phyloP scores from a whole-genome alignment of 2,329 filamentous ascomycete genomes.

The Fusarium albosuccineum region DNA sequence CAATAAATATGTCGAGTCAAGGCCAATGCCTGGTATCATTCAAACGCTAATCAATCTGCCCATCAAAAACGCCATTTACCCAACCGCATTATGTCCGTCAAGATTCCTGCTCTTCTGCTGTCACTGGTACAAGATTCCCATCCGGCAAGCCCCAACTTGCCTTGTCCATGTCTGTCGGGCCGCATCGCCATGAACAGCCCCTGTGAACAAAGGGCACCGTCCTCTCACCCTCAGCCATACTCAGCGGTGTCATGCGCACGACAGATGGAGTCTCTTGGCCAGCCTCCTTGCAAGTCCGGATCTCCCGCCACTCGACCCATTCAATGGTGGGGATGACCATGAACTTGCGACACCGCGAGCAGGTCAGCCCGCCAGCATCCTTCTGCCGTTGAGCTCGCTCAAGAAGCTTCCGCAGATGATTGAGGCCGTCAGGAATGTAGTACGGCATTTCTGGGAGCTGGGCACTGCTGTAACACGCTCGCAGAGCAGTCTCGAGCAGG shows the following conservation, averaged over 20 bases:
- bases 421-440: slow-evolving; percentile 58
- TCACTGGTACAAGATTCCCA: slow-evolving; percentile 30
- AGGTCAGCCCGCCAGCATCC: slow-evolving; percentile 63
- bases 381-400: slow-evolving; percentile 56
- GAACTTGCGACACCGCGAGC: slow-evolving; percentile 63
- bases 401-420: slow-evolving; percentile 57
- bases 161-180: slow-evolving; percentile 48
- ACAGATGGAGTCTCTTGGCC: slow-evolving; percentile 13
- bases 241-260: slow-evolving; percentile 44
- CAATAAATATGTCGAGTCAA: not conserved
- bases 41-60: slow-evolving; percentile 29
- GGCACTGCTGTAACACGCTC: slow-evolving; percentile 59
- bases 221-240: slow-evolving; percentile 50
- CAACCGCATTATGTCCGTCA: slow-evolving; percentile 15
- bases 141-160: slow-evolving; percentile 39
- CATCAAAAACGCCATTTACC: slow-evolving; percentile 21
- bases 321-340: slow-evolving; percentile 66
- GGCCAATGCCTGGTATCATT: slow-evolving; percentile 24
- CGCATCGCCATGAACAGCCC: slow-evolving; percentile 65
- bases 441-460: slow-evolving; percentile 58
- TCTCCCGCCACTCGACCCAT: slow-evolving; percentile 74
- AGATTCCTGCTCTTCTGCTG: slow-evolving; percentile 10
- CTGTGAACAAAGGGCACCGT: slow-evolving; percentile 61
- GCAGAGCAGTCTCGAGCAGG: slow-evolving; percentile 64
- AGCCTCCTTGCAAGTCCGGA: slow-evolving; percentile 40